These are phyloP conservation scores for Hortiboletus rubellus DNA, from an alignment of 1,284 basidiomycete genomes.

Conservation along the genomic window DNA sequence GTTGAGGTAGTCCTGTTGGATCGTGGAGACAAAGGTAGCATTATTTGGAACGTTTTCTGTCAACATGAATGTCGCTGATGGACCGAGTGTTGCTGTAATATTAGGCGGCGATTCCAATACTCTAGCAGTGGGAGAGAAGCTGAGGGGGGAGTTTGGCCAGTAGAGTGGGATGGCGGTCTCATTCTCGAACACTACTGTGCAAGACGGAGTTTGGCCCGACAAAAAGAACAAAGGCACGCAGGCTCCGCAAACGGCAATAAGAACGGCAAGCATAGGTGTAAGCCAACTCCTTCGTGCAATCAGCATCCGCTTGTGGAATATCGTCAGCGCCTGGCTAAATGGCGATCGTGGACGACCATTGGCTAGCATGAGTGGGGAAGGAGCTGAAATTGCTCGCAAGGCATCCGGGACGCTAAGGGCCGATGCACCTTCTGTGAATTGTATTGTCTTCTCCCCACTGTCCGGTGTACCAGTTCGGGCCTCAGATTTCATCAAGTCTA, in stretches of 20 bases:
- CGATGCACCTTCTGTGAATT: constrained; percentile 12
- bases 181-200: constrained; percentile 41
- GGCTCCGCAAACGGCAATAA: constrained; percentile 63
- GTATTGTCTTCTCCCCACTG: constrained; percentile 10
- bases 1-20: constrained; percentile 49
- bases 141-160: constrained; percentile 45
- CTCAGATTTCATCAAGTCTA: constrained; percentile 63
- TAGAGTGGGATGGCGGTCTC: constrained; percentile 47
- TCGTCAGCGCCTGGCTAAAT: constrained; percentile 61
- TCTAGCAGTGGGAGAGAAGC: constrained; percentile 22
- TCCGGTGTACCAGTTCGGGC: constrained; percentile 6
- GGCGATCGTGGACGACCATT: constrained; percentile 53
- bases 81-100: constrained; percentile 45
- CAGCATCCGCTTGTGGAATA: constrained; percentile 71
- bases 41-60: constrained; percentile 48
- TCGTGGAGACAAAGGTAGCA: constrained; percentile 52
- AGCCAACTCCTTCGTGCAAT: constrained; percentile 70
- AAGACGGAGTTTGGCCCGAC: constrained; percentile 49
- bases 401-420: constrained; percentile 34
- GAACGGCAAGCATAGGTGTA: constrained; percentile 57
- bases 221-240: constrained; percentile 70
- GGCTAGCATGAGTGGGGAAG: constrained; percentile 41
- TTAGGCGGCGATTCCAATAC: constrained; percentile 50
- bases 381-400: constrained; percentile 39
- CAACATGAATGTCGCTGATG: constrained; percentile 33